Evolutionary conservation across 306 rosid species (phyloP).

Genomic region (Rosa rugosa): DNA sequence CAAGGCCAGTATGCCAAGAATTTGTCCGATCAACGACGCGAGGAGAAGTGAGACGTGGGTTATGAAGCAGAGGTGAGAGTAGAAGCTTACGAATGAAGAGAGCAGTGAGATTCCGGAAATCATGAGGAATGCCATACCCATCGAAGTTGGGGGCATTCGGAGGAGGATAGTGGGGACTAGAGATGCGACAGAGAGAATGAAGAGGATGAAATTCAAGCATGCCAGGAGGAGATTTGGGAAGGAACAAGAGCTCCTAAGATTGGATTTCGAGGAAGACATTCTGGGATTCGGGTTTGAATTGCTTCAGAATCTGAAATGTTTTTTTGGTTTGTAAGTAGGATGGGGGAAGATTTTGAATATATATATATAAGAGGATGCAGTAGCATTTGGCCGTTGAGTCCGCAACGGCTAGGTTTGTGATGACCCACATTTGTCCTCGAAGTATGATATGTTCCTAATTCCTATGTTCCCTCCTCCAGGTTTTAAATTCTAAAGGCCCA

Average conservation of each 20-base stretch:
- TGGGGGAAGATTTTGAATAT: conserved; percentile 32
- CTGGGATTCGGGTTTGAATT: neutral
- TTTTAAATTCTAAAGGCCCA: conserved; percentile 35
- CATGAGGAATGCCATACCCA: conserved; percentile 66
- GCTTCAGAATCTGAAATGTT: neutral
- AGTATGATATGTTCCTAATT: conserved; percentile 1
- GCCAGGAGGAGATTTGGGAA: conserved; percentile 62
- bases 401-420: conserved; percentile 56
- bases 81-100: conserved; percentile 72
- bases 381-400: conserved; percentile 49
- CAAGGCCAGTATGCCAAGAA: conserved; percentile 50
- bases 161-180: conserved; percentile 67
- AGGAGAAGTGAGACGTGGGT: conserved; percentile 60
- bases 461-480: conserved; percentile 46
- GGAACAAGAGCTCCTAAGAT: conserved; percentile 48
- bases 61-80: conserved; percentile 64
- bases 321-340: conserved; percentile 3
- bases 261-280: conserved; percentile 56
- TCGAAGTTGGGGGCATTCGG: conserved; percentile 69
- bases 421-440: conserved; percentile 39
- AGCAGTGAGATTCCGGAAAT: conserved; percentile 60
- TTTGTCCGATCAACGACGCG: conserved; percentile 49
- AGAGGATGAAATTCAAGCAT: conserved; percentile 53
- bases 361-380: conserved; percentile 31
- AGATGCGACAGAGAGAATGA: conserved; percentile 62